phyloP scores from a whole-genome alignment of 176 grass and related monocot genomes.

The Olyra latifolia region DNA sequence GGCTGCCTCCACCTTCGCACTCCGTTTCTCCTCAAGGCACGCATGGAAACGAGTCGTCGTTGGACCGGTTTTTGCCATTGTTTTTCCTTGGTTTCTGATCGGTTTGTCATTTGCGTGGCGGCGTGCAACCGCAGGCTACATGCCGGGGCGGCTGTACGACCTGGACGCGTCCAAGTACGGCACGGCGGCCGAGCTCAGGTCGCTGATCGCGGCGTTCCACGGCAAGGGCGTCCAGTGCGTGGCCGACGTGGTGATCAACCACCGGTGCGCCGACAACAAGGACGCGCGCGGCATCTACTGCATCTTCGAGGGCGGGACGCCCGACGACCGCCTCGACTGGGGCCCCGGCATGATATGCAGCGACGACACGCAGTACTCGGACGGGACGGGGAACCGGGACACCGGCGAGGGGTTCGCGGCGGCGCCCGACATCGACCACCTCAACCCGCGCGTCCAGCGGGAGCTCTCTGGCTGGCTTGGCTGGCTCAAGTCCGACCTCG shows the following conservation, averaged over 20 bases:
- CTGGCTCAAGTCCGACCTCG: slow-evolving; percentile 64
- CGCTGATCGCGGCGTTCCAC: slow-evolving; percentile 57
- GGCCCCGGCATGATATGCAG: slow-evolving; percentile 63
- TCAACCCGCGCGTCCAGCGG: slow-evolving; percentile 55
- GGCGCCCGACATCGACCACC: slow-evolving; percentile 81
- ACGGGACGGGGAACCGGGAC: slow-evolving; percentile 58
- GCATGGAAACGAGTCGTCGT: background rate
- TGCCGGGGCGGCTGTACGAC: slow-evolving; percentile 75
- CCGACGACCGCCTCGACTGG: slow-evolving; percentile 73
- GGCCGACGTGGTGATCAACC: slow-evolving; percentile 74
- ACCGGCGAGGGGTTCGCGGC: slow-evolving; percentile 52
- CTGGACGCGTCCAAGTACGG: slow-evolving; percentile 72
- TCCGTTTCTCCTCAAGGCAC: slow-evolving; percentile 61
- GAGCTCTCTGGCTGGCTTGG: slow-evolving; percentile 73
- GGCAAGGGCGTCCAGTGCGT: slow-evolving; percentile 42
- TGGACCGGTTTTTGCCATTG: background rate
- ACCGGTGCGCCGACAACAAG: slow-evolving; percentile 62
- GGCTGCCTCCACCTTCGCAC: slow-evolving; percentile 81
- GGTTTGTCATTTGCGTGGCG: background rate
- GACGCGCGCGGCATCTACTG: slow-evolving; percentile 59
- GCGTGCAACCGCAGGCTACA: slow-evolving; percentile 44
- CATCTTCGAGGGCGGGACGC: slow-evolving; percentile 63
- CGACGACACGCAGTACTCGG: slow-evolving; percentile 52
- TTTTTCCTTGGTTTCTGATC: background rate
- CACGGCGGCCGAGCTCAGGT: slow-evolving; percentile 42